Conservation (phyloP, 2,329 filamentous ascomycete species). For the Fusarium camptoceras region DNA sequence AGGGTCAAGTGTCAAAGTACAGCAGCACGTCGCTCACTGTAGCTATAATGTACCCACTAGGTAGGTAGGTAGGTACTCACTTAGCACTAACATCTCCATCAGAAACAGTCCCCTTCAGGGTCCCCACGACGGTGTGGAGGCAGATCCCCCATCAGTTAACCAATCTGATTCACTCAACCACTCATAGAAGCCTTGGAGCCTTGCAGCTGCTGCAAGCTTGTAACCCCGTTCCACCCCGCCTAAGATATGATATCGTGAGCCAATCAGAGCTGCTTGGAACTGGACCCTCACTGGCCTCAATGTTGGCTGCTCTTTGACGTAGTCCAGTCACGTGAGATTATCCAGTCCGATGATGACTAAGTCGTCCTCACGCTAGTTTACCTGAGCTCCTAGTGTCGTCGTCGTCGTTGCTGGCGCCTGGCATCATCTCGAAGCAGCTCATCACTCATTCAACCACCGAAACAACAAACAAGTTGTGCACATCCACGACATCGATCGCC, state of each 20-base stretch:
- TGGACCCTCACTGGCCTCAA: conserved; percentile 1
- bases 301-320: conserved; percentile 6
- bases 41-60: conserved; percentile 33
- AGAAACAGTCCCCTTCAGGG: conserved; percentile 29
- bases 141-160: conserved; percentile 31
- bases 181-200: conserved; percentile 38
- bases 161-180: conserved; percentile 32
- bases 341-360: conserved; percentile 40
- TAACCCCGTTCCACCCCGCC: conserved; percentile 29
- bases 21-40: conserved; percentile 15
- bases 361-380: conserved; percentile 30
- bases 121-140: conserved; percentile 37
- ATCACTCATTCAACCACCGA: conserved; percentile 33
- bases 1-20: conserved; percentile 34
- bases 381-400: conserved; percentile 45
- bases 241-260: conserved; percentile 2
- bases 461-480: conserved; percentile 27
- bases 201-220: conserved; percentile 25
- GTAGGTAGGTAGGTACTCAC: too few relatives aligned
- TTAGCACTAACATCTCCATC: conserved; percentile 6
- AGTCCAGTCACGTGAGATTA: conserved; percentile 33
- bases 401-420: conserved; percentile 49
- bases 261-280: conserved; percentile 32
- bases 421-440: conserved; percentile 45
- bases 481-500: conserved; percentile 22